A percentile compares a stretch with the other conserved stretches of the same genome.
Evolutionary conservation across 441 rosid genomes (phyloP).

Genomic region (Flueggea neowawraea): DNA sequence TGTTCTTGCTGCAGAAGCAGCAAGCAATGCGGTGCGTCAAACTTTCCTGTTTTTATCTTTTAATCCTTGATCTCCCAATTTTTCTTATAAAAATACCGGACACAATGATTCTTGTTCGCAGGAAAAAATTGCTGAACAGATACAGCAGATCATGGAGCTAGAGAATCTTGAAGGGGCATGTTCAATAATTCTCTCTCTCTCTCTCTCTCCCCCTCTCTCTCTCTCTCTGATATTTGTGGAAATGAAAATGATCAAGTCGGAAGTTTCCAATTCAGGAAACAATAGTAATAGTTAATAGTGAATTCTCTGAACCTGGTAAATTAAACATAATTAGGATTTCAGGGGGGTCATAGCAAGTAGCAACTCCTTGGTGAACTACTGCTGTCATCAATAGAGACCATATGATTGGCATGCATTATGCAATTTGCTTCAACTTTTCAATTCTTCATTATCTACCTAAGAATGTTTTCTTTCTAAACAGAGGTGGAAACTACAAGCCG

Average conservation of each 20-base stretch:
- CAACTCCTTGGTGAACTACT: too few species aligned
- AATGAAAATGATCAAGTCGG: background rate
- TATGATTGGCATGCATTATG: background rate
- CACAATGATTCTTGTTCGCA: constrained; percentile 27
- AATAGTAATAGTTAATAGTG: background rate
- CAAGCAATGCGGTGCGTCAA: constrained; percentile 58
- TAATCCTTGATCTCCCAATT: constrained; percentile 1
- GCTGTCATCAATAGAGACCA: background rate
- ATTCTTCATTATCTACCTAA: background rate
- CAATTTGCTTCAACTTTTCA: background rate
- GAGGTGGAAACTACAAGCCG: constrained; percentile 93
- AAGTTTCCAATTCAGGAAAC: background rate
- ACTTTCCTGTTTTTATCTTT: constrained; percentile 11
- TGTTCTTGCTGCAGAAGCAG: constrained; percentile 96
- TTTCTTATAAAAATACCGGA: background rate
- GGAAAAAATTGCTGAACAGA: constrained; percentile 82
- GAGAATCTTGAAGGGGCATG: constrained; percentile 95
- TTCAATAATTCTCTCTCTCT: constrained; percentile 5
- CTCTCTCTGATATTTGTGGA: background rate
- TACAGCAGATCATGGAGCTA: constrained; percentile 90
- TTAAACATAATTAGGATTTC: too few species aligned
- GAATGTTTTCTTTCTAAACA: constrained; percentile 19
- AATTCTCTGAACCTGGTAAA: background rate
- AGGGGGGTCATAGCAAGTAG: too few species aligned
- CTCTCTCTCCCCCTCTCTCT: constrained; percentile 7